phyloP scores from a whole-genome alignment of 2,329 filamentous ascomycete species.

The Colletotrichum horii region DNA sequence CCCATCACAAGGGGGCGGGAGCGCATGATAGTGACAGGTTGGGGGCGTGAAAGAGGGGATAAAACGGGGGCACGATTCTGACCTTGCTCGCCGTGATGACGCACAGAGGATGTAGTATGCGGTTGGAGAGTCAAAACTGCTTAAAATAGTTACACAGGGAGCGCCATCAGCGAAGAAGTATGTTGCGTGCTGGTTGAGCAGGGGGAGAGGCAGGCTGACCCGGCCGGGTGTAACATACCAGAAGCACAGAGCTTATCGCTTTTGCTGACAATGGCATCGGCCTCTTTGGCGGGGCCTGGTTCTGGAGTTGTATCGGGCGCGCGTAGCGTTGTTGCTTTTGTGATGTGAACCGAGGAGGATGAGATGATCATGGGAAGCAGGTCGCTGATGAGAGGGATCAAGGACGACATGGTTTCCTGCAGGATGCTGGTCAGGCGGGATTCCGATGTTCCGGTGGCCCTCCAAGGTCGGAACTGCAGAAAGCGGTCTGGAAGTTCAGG shows the following conservation, averaged over 20 bases:
- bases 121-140: slow-evolving; percentile 69
- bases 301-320: slow-evolving; percentile 41
- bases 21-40: not conserved
- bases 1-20: not conserved
- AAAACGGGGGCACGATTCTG: slow-evolving; percentile 22
- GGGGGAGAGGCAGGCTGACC: not conserved
- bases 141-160: slow-evolving; percentile 26
- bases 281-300: slow-evolving; percentile 36
- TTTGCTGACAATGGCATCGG: slow-evolving; percentile 66
- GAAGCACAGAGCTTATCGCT: slow-evolving; percentile 72
- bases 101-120: slow-evolving; percentile 64
- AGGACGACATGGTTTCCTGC: slow-evolving; percentile 48
- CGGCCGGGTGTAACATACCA: slow-evolving; percentile 45
- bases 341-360: slow-evolving; percentile 61
- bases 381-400: slow-evolving; percentile 62
- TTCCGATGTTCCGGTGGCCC: not conserved
- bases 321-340: slow-evolving; percentile 37
- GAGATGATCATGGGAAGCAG: slow-evolving; percentile 65
- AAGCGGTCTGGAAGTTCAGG: not conserved
- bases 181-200: not conserved
- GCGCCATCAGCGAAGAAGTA: not conserved
- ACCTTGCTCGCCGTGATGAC: slow-evolving; percentile 75
- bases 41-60: not conserved
- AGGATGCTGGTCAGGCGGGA: not conserved
- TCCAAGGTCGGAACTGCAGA: not conserved